phyloP scores from a whole-genome alignment of 2,329 filamentous ascomycete genomes.

The Colletotrichum tropicicola region DNA sequence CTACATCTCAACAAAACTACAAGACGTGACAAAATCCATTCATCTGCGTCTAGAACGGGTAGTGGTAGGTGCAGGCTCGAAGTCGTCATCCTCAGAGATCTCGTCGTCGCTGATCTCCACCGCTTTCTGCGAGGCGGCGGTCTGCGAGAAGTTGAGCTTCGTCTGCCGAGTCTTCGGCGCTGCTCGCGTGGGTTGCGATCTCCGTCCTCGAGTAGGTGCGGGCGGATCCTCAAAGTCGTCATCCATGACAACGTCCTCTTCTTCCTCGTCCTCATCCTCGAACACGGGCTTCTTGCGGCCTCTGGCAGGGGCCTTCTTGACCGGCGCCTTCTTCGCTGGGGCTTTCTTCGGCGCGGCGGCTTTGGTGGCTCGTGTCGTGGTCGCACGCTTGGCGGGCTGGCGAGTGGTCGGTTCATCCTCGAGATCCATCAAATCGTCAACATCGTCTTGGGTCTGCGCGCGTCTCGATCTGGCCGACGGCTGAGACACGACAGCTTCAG shows the following conservation, averaged over 20 bases:
- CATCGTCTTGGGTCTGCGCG: conserved; percentile 48
- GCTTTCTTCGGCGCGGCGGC: conserved; percentile 46
- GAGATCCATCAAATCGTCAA: conserved; percentile 58
- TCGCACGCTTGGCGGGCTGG: conserved; percentile 40
- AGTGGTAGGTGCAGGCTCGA: conserved; percentile 60
- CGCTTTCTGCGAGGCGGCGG: conserved; percentile 53
- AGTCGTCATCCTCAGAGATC: conserved; percentile 67
- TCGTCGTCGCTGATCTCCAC: conserved; percentile 72
- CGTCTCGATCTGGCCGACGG: conserved; percentile 35
- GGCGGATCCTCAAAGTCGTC: conserved; percentile 55
- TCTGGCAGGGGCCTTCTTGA: conserved; percentile 39
- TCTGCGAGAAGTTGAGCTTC: conserved; percentile 59
- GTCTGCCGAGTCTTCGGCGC: conserved; percentile 53
- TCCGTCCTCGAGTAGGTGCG: conserved; percentile 23
- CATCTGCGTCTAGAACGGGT: conserved; percentile 31
- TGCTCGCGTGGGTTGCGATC: conserved; percentile 41
- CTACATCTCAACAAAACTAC: not conserved
- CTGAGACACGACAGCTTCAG: conserved; percentile 46
- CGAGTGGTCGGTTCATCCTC: conserved; percentile 43
- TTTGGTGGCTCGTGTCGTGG: conserved; percentile 39
- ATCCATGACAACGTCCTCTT: conserved; percentile 62
- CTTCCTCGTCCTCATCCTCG: conserved; percentile 48
- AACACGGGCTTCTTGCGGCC: conserved; percentile 51
- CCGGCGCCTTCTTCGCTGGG: conserved; percentile 55
- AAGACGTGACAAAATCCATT: not conserved